Evolutionary conservation across 805 yeast species (phyloP), one percentile per base, ranked within the genome.

Genomic region (Diddensiella santjacobensis): DNA sequence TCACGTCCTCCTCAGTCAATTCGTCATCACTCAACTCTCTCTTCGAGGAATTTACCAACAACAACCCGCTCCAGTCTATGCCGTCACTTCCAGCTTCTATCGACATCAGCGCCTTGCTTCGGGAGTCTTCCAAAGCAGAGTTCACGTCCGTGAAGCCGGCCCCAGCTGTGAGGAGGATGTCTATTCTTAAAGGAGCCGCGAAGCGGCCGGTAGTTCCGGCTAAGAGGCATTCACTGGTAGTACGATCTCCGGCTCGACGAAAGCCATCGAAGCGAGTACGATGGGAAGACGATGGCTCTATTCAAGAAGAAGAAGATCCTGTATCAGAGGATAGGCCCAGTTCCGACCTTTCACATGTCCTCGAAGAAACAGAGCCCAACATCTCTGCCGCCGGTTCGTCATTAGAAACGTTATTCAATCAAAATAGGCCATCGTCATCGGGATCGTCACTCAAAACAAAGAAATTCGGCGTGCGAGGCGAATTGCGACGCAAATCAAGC

Each of bases 231-330:
- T 30, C 56, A 20, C 40, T 49, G 3, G 38, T 48, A 18, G 45
- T 43, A 22, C 31, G 47, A 1, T 50, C 54, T 3, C 56, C 58
- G 2, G 24, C 29, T 24, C 44, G 50, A 26, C 37, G 47, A 40
- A 57, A 53, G 42, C 41, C 51, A 2, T 38, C 56, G 6, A 59
- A 59, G 35, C 46, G 58, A 36, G 63, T 59, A 3, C 43, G 61
- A 40, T 59, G 63, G 63, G 56, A 55, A 23, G 63, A 58, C 38
- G 58, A 35, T 30, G 19, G 6, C 33, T 35, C 38, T 6, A 35
- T 35, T 17, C 38, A 35, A 17, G 18, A 35, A 35, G 38, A 17
- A 8, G 13, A 8, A 26, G 31, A n/a, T n/a, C n/a, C n/a, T n/a
- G n/a, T n/a, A n/a, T n/a, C n/a, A n/a, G n/a, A n/a, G n/a, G n/a